Evolutionary conservation across 2,329 filamentous ascomycete species (phyloP).

Genomic region (Pyrenochaeta sp.): DNA sequence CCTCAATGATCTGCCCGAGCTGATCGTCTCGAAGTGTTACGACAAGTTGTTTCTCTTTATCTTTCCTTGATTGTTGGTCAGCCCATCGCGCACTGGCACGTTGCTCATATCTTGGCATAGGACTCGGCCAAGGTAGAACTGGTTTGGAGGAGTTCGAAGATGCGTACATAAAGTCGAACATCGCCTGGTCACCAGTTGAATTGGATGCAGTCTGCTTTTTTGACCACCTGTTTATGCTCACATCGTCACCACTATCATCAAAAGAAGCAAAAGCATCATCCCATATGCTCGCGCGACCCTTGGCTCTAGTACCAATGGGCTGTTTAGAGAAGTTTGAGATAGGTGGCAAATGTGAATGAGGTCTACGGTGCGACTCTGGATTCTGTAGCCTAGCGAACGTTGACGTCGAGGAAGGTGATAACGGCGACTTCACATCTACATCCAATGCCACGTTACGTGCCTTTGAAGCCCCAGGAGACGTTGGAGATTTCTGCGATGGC

Average conservation of each 20-base stretch:
- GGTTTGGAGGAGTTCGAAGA: slow-evolving; percentile 12
- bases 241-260: slow-evolving; percentile 22
- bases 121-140: slow-evolving; percentile 19
- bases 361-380: slow-evolving; percentile 24
- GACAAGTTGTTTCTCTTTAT: slow-evolving; percentile 26
- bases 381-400: slow-evolving; percentile 19
- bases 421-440: slow-evolving; percentile 16
- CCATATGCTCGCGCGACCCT: slow-evolving; percentile 18
- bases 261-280: slow-evolving; percentile 19
- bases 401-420: slow-evolving; percentile 14
- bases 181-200: slow-evolving; percentile 22
- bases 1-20: slow-evolving; percentile 36
- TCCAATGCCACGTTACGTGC: slow-evolving; percentile 6
- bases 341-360: slow-evolving; percentile 25
- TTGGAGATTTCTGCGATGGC: slow-evolving; percentile 5
- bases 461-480: slow-evolving; percentile 4
- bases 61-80: slow-evolving; percentile 12
- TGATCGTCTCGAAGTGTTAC: slow-evolving; percentile 40
- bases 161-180: slow-evolving; percentile 26
- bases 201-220: slow-evolving; percentile 22
- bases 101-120: slow-evolving; percentile 7
- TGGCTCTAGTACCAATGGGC: slow-evolving; percentile 6
- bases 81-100: slow-evolving; percentile 4
- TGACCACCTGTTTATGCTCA: slow-evolving; percentile 33
- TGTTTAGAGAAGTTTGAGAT: slow-evolving; percentile 25